Conservation (phyloP, 805 yeast species). For the Myxozyma neglecta region DNA sequence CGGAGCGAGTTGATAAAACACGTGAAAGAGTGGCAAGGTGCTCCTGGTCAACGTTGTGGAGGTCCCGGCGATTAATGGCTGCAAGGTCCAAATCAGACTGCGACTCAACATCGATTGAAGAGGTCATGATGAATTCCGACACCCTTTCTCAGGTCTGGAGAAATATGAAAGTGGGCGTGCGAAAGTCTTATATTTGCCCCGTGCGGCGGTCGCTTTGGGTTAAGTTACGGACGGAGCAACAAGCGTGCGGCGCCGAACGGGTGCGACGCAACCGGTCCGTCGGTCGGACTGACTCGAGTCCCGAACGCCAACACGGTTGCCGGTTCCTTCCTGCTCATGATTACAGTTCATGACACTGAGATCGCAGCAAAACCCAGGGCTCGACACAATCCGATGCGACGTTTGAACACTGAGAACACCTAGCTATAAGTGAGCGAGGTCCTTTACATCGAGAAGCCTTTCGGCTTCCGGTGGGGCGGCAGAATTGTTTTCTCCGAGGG, state of each 20-base stretch:
- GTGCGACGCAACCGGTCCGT: neutral
- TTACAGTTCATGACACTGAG: too few species aligned
- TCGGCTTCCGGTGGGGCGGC: too few species aligned
- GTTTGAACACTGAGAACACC: too few species aligned
- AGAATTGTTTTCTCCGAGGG: too few species aligned
- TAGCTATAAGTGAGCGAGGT: too few species aligned
- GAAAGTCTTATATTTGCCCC: too few species aligned
- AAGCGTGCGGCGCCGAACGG: neutral
- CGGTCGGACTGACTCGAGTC: neutral
- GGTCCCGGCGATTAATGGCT: neutral
- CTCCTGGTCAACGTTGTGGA: conserved; percentile 17
- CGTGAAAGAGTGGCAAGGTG: conserved; percentile 34
- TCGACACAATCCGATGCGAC: too few species aligned
- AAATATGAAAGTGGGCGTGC: neutral
- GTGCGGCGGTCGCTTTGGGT: too few species aligned
- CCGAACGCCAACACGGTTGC: neutral
- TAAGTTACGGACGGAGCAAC: too few species aligned
- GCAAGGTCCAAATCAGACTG: conserved; percentile 8
- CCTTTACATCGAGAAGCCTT: too few species aligned
- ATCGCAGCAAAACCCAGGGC: too few species aligned
- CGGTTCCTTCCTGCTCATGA: too few species aligned
- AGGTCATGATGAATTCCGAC: neutral
- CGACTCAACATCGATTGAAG: conserved; percentile 16
- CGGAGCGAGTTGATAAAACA: conserved; percentile 35
- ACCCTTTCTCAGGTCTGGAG: neutral